Percentiles rank a stretch among this genome's conserved stretches.
Evolutionary conservation across 345 rosid species (phyloP).

Genomic region (Gossypium sturtianum): DNA sequence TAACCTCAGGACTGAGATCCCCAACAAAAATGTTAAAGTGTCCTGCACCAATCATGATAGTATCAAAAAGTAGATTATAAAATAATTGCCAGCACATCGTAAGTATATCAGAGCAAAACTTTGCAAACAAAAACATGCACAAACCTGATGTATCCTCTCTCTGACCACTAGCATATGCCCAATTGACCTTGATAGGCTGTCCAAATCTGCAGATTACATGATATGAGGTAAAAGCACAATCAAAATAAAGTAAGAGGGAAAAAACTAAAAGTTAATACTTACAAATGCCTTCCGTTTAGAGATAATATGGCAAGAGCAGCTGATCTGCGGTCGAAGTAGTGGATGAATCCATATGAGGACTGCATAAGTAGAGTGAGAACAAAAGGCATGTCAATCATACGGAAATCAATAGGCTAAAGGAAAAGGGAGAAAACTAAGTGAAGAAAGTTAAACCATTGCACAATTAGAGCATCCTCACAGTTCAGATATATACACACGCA

Average conservation of each 20-base stretch:
- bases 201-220: conserved; percentile 60
- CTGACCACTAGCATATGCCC: conserved; percentile 99
- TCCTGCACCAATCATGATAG: conserved; percentile 39
- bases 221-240: conserved; percentile 8
- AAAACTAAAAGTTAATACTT: conserved; percentile 21
- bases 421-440: neutral
- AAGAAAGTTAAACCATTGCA: neutral
- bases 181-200: conserved; percentile 96
- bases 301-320: conserved; percentile 80
- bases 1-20: conserved; percentile 97
- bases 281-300: conserved; percentile 92
- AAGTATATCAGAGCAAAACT: conserved; percentile 2
- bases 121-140: conserved; percentile 17
- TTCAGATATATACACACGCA: neutral
- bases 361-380: conserved; percentile 23
- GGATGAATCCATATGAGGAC: conserved; percentile 97
- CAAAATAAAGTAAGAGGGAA: neutral
- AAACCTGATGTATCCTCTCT: conserved; percentile 94
- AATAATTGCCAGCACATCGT: conserved; percentile 9
- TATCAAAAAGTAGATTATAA: conserved; percentile 9
- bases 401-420: neutral
- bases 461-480: neutral
- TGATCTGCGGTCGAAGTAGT: conserved; percentile 86
- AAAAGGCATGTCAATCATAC: conserved; percentile 16
- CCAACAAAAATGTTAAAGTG: conserved; percentile 95